A percentile compares a stretch with the other conserved stretches of the same genome.
These are phyloP conservation scores for Drosera spatulata DNA, from an alignment of 179 eudicot species.

Conservation along the genomic window DNA sequence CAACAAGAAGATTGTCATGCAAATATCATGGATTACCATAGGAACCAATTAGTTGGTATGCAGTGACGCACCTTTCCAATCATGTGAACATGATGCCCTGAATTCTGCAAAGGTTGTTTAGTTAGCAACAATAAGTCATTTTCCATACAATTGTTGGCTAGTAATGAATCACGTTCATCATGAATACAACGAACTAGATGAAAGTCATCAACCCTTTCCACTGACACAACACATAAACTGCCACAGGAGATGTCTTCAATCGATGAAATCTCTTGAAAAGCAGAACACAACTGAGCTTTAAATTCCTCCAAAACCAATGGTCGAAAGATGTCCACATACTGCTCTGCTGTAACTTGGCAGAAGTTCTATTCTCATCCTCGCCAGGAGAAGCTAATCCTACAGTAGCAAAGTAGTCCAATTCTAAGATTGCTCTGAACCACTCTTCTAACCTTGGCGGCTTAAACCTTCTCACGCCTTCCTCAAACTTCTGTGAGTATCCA, in stretches of 20 bases:
- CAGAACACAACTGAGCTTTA: constrained; percentile 81
- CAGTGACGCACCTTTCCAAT: constrained; percentile 76
- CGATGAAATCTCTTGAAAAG: constrained; percentile 72
- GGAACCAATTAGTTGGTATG: not conserved
- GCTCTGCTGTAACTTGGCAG: constrained; percentile 56
- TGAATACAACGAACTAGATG: constrained; percentile 89
- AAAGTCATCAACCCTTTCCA: constrained; percentile 95
- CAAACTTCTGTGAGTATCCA: constrained; percentile 42
- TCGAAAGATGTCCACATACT: constrained; percentile 75
- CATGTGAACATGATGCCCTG: constrained; percentile 56
- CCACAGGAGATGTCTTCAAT: constrained; percentile 70
- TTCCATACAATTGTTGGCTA: constrained; percentile 53
- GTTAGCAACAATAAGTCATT: constrained; percentile 84
- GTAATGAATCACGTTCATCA: constrained; percentile 41
- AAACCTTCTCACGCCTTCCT: constrained; percentile 46
- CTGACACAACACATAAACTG: constrained; percentile 76
- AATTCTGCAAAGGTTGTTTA: constrained; percentile 52
- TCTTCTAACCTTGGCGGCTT: constrained; percentile 84
- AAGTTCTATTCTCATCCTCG: constrained; percentile 31
- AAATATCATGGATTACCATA: no score
- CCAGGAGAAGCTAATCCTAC: constrained; percentile 62
- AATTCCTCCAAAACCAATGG: constrained; percentile 95
- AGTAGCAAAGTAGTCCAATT: constrained; percentile 70
- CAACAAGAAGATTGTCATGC: no score
- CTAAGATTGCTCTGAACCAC: constrained; percentile 84